Evolutionary conservation across 176 grass and related monocot genomes (phyloP).

Genomic region (Bonia amplexicaulis): DNA sequence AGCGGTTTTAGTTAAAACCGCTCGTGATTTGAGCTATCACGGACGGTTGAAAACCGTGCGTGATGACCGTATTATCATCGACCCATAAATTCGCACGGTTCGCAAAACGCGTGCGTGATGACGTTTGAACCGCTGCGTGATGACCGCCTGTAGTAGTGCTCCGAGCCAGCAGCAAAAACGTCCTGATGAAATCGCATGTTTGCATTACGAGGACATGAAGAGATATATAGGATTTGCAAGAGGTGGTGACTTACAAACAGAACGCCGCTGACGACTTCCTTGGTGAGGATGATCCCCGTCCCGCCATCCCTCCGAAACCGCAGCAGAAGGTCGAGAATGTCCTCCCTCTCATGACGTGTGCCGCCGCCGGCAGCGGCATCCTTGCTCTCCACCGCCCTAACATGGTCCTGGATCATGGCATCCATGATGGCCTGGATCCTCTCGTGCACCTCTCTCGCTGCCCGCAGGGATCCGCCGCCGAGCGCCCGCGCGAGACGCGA

Average conservation of each 20-base stretch:
- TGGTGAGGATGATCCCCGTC: neutral
- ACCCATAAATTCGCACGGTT: no score
- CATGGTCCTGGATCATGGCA: neutral
- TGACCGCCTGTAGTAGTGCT: no score
- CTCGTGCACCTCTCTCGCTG: neutral
- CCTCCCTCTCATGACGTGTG: neutral
- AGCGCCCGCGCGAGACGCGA: neutral
- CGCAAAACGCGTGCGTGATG: no score
- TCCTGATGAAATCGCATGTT: no score
- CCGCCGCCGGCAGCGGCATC: neutral
- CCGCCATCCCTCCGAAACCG: neutral
- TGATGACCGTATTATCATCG: no score
- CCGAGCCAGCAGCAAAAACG: no score
- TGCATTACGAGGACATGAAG: no score
- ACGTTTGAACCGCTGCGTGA: no score
- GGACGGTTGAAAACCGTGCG: no score
- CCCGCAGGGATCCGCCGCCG: neutral
- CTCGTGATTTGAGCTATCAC: no score
- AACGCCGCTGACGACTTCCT: neutral
- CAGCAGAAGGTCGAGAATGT: neutral
- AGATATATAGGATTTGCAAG: no score
- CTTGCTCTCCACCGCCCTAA: neutral
- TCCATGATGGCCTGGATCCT: constrained; percentile 4
- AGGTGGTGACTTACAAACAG: neutral
- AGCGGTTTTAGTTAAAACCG: no score